These are phyloP conservation scores for Suillus placidus DNA, from an alignment of 768 basidiomycete species.

Conservation along the genomic window DNA sequence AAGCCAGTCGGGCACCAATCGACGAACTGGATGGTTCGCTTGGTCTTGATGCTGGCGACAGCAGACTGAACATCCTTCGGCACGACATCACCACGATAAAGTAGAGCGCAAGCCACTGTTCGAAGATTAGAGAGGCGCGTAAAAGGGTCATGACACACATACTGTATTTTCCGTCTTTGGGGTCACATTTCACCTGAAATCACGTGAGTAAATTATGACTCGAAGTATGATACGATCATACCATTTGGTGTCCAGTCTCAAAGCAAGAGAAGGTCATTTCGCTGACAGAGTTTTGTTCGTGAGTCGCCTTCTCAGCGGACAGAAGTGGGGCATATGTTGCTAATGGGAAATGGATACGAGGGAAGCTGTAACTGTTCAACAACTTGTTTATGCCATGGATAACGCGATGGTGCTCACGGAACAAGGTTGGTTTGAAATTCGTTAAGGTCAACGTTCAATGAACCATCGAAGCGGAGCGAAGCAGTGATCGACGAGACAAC, in stretches of 20 bases:
- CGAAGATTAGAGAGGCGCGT: conserved; percentile 19
- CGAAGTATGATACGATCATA: conserved; percentile 23
- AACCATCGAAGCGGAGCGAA: conserved; percentile 95
- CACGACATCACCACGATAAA: conserved; percentile 96
- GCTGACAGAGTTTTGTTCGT: conserved; percentile 96
- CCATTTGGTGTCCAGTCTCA: conserved; percentile 97
- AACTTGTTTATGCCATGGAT: conserved; percentile 10
- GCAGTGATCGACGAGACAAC: conserved; percentile 98
- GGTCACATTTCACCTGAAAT: conserved; percentile 77
- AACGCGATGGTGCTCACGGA: conserved; percentile 61
- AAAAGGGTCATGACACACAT: conserved; percentile 32
- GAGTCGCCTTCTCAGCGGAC: conserved; percentile 92
- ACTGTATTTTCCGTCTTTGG: conserved; percentile 99
- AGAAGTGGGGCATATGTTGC: conserved; percentile 95
- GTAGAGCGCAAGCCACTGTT: conserved; percentile 85
- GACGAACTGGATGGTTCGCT: conserved; percentile 96
- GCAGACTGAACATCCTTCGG: conserved; percentile 96
- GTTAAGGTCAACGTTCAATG: conserved; percentile 94
- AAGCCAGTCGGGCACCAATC: conserved; percentile 99
- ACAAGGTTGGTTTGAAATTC: conserved; percentile 99
- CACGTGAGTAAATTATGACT: conserved; percentile 4
- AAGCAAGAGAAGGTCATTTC: conserved; percentile 99
- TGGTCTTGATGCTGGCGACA: conserved; percentile 93
- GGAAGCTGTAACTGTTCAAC: conserved; percentile 61
- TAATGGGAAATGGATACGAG: conserved; percentile 97